phyloP scores from a whole-genome alignment of 169 alveolate genomes.

The Eimeria falciformis region DNA sequence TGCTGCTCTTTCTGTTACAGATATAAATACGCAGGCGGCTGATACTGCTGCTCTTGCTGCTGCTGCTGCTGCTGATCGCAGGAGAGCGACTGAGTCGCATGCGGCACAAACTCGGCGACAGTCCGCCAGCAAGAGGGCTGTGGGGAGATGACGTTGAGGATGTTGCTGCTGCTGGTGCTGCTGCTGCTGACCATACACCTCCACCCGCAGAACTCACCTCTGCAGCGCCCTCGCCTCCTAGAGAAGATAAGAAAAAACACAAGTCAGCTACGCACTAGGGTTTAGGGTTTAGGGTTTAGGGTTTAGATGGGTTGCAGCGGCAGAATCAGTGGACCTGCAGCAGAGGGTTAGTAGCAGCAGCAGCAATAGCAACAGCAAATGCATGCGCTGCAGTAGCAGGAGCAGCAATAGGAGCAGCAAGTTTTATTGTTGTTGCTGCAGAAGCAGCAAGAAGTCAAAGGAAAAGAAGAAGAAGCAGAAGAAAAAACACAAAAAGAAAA shows the following conservation, averaged over 20 bases:
- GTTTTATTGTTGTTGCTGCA: conserved; percentile 4
- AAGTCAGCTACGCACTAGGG: conserved; percentile 27
- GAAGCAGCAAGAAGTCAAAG: conserved; percentile 50
- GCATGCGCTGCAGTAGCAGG: background rate
- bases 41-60: background rate
- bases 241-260: conserved; percentile 20
- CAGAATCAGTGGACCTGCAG: background rate
- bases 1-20: conserved; percentile 30
- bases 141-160: conserved; percentile 35
- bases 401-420: conserved; percentile 33
- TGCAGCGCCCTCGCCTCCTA: background rate
- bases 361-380: background rate
- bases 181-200: conserved; percentile 10
- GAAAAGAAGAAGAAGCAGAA: conserved; percentile 25
- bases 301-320: conserved; percentile 1
- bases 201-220: background rate
- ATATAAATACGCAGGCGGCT: background rate
- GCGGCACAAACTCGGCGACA: conserved; percentile 44
- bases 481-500: conserved; percentile 11
- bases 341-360: background rate
- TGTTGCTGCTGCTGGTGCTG: conserved; percentile 7
- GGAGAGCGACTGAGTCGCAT: conserved; percentile 49
- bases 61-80: background rate
- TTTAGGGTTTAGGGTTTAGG: conserved; percentile 47
- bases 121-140: background rate